Percentiles rank a stretch among this genome's conserved stretches.
Evolutionary conservation across 1,139 yeast genomes (phyloP).

Genomic region (Eremothecium cymbalariae): DNA sequence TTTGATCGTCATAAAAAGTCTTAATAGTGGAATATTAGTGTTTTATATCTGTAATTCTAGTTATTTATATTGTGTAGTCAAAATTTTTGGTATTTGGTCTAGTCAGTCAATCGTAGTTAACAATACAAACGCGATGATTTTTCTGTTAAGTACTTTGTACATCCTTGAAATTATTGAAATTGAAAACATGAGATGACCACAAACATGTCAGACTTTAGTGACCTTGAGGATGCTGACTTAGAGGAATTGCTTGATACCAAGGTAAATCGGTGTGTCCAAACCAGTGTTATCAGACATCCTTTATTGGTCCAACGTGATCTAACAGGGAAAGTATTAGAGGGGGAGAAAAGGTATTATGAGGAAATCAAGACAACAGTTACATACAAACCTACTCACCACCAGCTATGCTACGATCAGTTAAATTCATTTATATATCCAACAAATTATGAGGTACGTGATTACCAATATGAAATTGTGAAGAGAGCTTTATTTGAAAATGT

Average conservation of each 20-base stretch:
- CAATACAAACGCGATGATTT: no score
- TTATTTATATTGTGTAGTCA: no score
- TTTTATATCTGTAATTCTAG: no score
- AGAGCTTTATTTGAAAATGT: slow-evolving; percentile 66
- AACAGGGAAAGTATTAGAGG: slow-evolving; percentile 28
- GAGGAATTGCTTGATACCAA: slow-evolving; percentile 27
- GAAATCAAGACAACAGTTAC: slow-evolving; percentile 31
- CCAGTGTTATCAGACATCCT: slow-evolving; percentile 26
- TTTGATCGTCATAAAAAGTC: slow-evolving; percentile 31
- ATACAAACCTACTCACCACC: slow-evolving; percentile 45
- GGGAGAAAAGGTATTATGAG: slow-evolving; percentile 31
- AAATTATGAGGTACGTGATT: slow-evolving; percentile 74
- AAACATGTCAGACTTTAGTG: slow-evolving; percentile 17
- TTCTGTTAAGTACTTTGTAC: no score
- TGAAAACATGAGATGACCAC: slow-evolving; percentile 3
- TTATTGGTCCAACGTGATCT: slow-evolving; percentile 34
- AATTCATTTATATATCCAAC: slow-evolving; percentile 70
- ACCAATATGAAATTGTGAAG: slow-evolving; percentile 73
- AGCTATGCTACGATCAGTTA: slow-evolving; percentile 36
- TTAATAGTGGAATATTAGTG: slow-evolving; percentile 5
- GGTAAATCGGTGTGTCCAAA: slow-evolving; percentile 31
- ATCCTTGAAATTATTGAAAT: no score
- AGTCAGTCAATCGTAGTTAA: no score
- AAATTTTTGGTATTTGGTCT: no score
- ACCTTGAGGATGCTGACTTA: slow-evolving; percentile 31